Percentiles rank a stretch among this genome's conserved stretches.
Evolutionary conservation across 1,284 basidiomycete genomes (phyloP).

Genomic region (Phylloporus gajari): DNA sequence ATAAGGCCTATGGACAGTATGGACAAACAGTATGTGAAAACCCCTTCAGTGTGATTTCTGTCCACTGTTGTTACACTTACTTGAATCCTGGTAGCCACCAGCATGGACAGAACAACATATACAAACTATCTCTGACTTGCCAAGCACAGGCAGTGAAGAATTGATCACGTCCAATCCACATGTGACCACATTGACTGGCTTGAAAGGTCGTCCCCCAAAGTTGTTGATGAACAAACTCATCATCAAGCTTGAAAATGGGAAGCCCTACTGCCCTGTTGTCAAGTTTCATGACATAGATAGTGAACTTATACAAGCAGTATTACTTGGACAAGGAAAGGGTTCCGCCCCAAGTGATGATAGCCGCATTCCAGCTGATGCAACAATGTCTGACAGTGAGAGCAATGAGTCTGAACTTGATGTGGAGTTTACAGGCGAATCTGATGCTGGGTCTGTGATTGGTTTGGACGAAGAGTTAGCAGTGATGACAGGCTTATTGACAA

Average conservation of each 20-base stretch:
- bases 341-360: neutral
- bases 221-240: conserved; percentile 3
- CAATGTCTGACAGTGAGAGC: neutral
- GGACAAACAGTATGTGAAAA: neutral
- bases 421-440: no score
- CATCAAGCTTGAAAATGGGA: neutral
- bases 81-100: neutral
- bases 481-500: neutral
- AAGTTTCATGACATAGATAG: neutral
- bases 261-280: neutral
- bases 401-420: neutral
- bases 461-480: neutral
- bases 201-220: conserved; percentile 1
- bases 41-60: no score
- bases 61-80: neutral
- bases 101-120: neutral
- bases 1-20: neutral
- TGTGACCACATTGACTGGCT: neutral
- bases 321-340: neutral
- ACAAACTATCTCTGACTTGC: no score
- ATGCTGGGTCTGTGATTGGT: neutral
- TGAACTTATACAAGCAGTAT: neutral
- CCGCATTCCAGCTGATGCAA: no score
- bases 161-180: neutral
- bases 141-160: neutral